These are phyloP conservation scores for Aquilaria yunnanensis DNA, from an alignment of 345 rosid genomes.

Conservation along the genomic window DNA sequence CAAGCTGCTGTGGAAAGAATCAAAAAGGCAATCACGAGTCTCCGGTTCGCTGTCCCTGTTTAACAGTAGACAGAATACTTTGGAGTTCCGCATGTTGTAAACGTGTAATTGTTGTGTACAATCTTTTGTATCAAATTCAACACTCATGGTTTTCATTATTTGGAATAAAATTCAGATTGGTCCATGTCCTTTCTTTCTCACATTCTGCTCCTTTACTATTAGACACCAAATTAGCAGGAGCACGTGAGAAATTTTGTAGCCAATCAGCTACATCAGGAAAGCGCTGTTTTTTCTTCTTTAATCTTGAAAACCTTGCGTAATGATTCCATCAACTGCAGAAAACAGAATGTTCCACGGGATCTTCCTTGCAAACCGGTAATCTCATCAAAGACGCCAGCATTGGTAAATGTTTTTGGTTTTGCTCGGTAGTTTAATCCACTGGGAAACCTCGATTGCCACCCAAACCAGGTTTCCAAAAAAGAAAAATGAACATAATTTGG, in stretches of 20 bases:
- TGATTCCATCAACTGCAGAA: background rate
- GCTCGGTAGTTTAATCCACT: too few relatives aligned
- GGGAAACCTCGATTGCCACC: too few relatives aligned
- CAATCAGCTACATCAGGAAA: background rate
- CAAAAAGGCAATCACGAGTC: conserved; percentile 56
- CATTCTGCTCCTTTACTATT: background rate
- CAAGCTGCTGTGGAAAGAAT: conserved; percentile 80
- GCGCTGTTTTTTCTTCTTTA: background rate
- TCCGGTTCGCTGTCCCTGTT: conserved; percentile 47
- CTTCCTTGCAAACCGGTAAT: background rate
- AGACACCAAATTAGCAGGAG: background rate
- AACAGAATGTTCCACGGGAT: conserved; percentile 13
- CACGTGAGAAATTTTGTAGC: background rate
- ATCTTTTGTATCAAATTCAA: background rate
- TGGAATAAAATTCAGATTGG: conserved; percentile 5
- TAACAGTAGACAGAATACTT: conserved; percentile 16
- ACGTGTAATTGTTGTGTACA: conserved; percentile 4
- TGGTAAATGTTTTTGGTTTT: too few relatives aligned
- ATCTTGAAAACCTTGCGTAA: background rate
- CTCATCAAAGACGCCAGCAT: background rate
- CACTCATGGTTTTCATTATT: background rate
- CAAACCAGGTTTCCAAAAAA: too few relatives aligned
- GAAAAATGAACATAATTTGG: too few relatives aligned
- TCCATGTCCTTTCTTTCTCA: background rate
- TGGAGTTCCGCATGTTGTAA: background rate